Evolutionary conservation across 2,329 filamentous ascomycete genomes (phyloP).

Genomic region (Diaporthe australafricana): DNA sequence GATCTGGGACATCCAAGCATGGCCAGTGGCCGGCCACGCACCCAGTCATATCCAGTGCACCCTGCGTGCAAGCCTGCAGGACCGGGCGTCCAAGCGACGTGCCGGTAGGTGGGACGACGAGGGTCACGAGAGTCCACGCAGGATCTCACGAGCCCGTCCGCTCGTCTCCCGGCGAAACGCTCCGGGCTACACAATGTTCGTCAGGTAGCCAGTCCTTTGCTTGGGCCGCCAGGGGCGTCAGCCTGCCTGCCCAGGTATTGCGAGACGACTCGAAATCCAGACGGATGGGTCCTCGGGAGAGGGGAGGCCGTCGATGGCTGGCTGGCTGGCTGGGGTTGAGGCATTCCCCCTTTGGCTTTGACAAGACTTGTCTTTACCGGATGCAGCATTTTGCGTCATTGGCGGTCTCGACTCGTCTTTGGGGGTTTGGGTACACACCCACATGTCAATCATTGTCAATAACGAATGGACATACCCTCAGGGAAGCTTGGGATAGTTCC

Average conservation of each 20-base stretch:
- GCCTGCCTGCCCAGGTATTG: background rate
- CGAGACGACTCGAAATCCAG: background rate
- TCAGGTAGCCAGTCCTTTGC: background rate
- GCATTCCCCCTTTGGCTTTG: slow-evolving; percentile 19
- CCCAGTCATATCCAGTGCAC: background rate
- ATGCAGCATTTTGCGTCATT: slow-evolving; percentile 32
- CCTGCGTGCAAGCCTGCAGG: background rate
- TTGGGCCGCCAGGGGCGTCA: slow-evolving; percentile 11
- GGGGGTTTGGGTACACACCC: background rate
- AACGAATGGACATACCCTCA: background rate
- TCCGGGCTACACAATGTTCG: background rate
- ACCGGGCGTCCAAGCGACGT: background rate
- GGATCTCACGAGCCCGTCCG: slow-evolving; percentile 12
- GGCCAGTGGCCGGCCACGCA: slow-evolving; percentile 11
- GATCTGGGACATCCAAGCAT: slow-evolving; percentile 26
- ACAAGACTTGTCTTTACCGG: slow-evolving; percentile 23
- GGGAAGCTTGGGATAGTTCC: slow-evolving; percentile 18
- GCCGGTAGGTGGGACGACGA: background rate
- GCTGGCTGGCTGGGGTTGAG: slow-evolving; percentile 21
- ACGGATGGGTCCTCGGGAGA: background rate
- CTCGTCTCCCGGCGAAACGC: background rate
- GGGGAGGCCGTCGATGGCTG: slow-evolving; percentile 15
- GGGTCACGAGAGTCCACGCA: background rate
- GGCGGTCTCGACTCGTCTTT: slow-evolving; percentile 13
- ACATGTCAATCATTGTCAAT: slow-evolving; percentile 1